Percentiles rank a stretch among this genome's conserved stretches.
Conservation (phyloP, 2,329 filamentous ascomycete species). For the Pyricularia sp. region DNA sequence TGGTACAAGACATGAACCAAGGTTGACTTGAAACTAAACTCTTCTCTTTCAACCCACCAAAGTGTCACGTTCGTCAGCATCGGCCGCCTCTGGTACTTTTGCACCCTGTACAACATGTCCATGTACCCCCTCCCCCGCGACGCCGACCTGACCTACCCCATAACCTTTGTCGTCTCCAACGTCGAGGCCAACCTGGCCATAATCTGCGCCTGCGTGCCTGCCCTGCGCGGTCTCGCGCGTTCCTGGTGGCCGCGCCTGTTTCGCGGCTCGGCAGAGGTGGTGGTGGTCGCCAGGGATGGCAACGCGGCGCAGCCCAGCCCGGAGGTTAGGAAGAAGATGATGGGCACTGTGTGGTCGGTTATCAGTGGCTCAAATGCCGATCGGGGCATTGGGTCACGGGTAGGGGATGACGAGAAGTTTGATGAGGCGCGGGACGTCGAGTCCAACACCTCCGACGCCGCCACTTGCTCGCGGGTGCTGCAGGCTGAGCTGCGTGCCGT, state of each 20-base stretch:
- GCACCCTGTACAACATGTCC: constrained; percentile 5
- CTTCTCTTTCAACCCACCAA: not conserved
- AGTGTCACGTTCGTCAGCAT: constrained; percentile 19
- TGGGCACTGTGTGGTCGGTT: not conserved
- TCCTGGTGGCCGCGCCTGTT: constrained; percentile 10
- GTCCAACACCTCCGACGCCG: not conserved
- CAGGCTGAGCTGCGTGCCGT: not conserved
- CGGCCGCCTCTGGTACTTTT: constrained; percentile 17
- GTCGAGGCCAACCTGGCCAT: constrained; percentile 29
- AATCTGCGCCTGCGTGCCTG: constrained; percentile 26
- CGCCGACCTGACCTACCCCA: constrained; percentile 18
- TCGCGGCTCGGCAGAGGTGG: not conserved
- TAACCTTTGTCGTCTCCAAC: constrained; percentile 21
- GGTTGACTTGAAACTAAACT: constrained; percentile 5
- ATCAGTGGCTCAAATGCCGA: not conserved
- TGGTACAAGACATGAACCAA: not conserved
- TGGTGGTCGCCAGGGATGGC: not conserved
- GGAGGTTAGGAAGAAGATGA: not conserved
- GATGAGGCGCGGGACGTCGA: not conserved
- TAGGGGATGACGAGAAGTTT: not conserved
- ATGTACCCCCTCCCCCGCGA: constrained; percentile 9
- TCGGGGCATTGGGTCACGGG: not conserved
- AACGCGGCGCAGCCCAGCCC: not conserved
- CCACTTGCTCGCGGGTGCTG: not conserved
- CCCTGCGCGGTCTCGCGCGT: constrained; percentile 25